phyloP scores from a whole-genome alignment of 169 alveolate genomes.

The Eimeria maxima region DNA sequence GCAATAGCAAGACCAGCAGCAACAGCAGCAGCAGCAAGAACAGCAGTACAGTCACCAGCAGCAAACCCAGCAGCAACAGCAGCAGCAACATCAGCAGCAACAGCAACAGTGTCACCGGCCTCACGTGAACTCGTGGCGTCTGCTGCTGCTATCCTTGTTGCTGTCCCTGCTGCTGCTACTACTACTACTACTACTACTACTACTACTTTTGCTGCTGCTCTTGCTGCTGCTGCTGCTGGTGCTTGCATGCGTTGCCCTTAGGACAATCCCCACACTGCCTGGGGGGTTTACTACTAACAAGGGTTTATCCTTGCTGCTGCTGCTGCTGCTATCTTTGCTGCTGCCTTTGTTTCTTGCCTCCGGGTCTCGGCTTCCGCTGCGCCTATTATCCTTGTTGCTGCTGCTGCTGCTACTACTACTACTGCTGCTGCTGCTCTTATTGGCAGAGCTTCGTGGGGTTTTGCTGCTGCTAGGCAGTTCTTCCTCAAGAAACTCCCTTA shows the following conservation, averaged over 20 bases:
- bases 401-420: conserved; percentile 26
- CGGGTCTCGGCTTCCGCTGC: conserved; percentile 30
- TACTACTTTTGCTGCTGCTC: conserved; percentile 2
- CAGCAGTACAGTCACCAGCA: no score
- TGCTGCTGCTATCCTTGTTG: conserved; percentile 1
- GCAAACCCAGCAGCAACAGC: no score
- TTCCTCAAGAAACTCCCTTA: conserved; percentile 13
- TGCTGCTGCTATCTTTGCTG: conserved; percentile 18
- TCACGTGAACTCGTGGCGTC: conserved; percentile 23
- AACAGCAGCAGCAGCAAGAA: no score
- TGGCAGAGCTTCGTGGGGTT: not conserved
- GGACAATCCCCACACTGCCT: conserved; percentile 28
- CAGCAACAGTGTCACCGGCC: not conserved
- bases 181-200: no score
- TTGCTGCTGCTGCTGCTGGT: conserved; percentile 20
- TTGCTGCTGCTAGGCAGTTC: conserved; percentile 20
- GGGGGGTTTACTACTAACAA: not conserved
- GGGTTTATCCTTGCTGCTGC: conserved; percentile 5
- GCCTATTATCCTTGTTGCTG: not conserved
- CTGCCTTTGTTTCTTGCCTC: not conserved
- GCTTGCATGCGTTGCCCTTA: conserved; percentile 22
- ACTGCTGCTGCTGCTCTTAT: conserved; percentile 39
- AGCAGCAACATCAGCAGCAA: no score
- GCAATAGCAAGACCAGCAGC: not conserved
- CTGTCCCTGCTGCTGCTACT: conserved; percentile 17